phyloP scores from a whole-genome alignment of 345 rosid species.

The Camelina hispida region DNA sequence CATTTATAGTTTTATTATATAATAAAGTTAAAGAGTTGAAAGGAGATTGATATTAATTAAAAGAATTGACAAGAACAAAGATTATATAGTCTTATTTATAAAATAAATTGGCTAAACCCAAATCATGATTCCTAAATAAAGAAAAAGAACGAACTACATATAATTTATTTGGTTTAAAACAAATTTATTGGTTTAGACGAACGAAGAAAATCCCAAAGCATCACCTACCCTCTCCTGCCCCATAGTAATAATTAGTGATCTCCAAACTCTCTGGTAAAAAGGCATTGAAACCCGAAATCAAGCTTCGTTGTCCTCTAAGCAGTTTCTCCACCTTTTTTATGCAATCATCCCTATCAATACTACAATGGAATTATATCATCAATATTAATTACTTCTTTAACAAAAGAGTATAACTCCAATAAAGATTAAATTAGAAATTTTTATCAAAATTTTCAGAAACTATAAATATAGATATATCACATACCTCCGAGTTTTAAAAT shows the following conservation, averaged over 20 bases:
- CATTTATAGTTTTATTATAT: too few species aligned
- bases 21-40: too few species aligned
- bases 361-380: neutral
- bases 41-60: too few species aligned
- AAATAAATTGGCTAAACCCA: neutral
- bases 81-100: neutral
- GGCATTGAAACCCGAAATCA: constrained; percentile 19
- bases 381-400: neutral
- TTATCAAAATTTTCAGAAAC: neutral
- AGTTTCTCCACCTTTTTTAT: neutral
- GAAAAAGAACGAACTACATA: neutral
- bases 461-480: neutral
- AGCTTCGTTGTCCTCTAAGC: neutral
- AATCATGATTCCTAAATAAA: neutral
- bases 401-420: neutral
- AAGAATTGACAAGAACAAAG: too few species aligned
- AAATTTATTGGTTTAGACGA: neutral
- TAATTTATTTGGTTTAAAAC: neutral
- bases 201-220: neutral
- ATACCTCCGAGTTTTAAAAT: constrained; percentile 2
- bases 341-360: neutral
- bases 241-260: neutral
- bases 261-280: constrained; percentile 18
- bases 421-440: too few species aligned
- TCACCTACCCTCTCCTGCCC: constrained; percentile 10